phyloP scores from a whole-genome alignment of 2,329 filamentous ascomycete species.

The Talaromyces sp. region DNA sequence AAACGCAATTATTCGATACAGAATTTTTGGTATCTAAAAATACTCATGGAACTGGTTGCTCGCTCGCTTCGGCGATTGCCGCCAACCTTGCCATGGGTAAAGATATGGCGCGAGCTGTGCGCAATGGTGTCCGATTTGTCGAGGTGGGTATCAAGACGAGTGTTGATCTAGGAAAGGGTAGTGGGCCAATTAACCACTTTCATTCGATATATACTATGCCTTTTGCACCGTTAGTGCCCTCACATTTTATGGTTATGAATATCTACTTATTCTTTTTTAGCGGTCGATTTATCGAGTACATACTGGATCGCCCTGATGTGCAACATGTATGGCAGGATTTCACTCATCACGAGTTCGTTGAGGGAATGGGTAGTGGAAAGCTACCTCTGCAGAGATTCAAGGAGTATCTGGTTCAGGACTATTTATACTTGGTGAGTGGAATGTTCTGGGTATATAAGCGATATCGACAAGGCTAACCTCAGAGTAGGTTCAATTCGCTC shows the following conservation, averaged over 20 bases:
- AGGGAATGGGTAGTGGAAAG: slow-evolving; percentile 72
- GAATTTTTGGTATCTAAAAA: slow-evolving; percentile 73
- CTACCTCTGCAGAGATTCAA: slow-evolving; percentile 79
- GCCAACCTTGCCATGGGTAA: slow-evolving; percentile 61
- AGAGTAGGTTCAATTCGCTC: slow-evolving; percentile 75
- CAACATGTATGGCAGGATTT: slow-evolving; percentile 72
- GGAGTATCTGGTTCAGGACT: slow-evolving; percentile 88
- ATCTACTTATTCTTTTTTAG: slow-evolving; percentile 40
- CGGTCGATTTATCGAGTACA: slow-evolving; percentile 80
- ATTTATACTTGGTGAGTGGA: slow-evolving; percentile 73
- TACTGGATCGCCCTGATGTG: slow-evolving; percentile 76
- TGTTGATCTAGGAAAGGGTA: slow-evolving; percentile 58
- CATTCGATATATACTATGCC: slow-evolving; percentile 63
- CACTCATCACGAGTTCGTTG: slow-evolving; percentile 80
- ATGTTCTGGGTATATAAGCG: not conserved
- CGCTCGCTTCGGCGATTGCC: slow-evolving; percentile 75
- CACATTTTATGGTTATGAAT: not conserved
- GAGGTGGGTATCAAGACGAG: slow-evolving; percentile 64
- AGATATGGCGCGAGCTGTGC: slow-evolving; percentile 54
- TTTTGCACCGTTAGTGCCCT: slow-evolving; percentile 56
- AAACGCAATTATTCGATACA: slow-evolving; percentile 63
- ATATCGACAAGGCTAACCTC: not conserved
- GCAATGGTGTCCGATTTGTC: slow-evolving; percentile 61
- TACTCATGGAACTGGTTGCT: slow-evolving; percentile 94
- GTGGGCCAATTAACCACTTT: slow-evolving; percentile 69